A percentile compares a stretch with the other conserved stretches of the same genome.
These are phyloP conservation scores for Trichoderma atroviride DNA, from an alignment of 2,329 filamentous ascomycete species.

Conservation along the genomic window DNA sequence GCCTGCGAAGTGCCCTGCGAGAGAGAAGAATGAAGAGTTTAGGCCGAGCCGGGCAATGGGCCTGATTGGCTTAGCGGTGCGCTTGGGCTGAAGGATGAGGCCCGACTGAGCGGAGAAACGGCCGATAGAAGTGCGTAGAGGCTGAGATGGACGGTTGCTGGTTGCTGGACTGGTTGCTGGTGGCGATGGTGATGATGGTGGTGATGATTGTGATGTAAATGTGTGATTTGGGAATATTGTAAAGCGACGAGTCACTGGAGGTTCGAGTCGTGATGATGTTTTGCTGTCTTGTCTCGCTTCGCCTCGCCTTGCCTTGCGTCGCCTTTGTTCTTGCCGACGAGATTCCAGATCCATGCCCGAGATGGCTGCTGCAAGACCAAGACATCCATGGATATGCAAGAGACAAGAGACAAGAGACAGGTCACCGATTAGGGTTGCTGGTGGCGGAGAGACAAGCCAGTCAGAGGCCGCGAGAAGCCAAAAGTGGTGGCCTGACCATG, in stretches of 20 bases:
- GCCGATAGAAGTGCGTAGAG: background rate
- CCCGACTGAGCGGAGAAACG: constrained; percentile 18
- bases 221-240: background rate
- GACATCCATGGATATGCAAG: too few relatives aligned
- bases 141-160: background rate
- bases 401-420: background rate
- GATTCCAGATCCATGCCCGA: background rate
- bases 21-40: background rate
- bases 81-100: constrained; percentile 29
- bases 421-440: background rate
- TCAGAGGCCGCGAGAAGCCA: background rate
- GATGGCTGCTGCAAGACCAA: too few relatives aligned
- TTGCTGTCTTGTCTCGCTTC: too few relatives aligned
- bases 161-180: too few relatives aligned
- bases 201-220: background rate
- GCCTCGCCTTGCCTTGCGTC: too few relatives aligned
- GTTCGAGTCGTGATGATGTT: background rate
- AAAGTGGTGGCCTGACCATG: constrained; percentile 21
- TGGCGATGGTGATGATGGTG: background rate
- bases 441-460: background rate
- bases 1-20: constrained; percentile 5
- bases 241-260: background rate
- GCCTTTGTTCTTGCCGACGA: background rate
- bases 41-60: constrained; percentile 1
- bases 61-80: constrained; percentile 18